A percentile compares a stretch with the other conserved stretches of the same genome.
phyloP scores from a whole-genome alignment of 768 basidiomycete genomes.

The Naganishia antarctica region DNA sequence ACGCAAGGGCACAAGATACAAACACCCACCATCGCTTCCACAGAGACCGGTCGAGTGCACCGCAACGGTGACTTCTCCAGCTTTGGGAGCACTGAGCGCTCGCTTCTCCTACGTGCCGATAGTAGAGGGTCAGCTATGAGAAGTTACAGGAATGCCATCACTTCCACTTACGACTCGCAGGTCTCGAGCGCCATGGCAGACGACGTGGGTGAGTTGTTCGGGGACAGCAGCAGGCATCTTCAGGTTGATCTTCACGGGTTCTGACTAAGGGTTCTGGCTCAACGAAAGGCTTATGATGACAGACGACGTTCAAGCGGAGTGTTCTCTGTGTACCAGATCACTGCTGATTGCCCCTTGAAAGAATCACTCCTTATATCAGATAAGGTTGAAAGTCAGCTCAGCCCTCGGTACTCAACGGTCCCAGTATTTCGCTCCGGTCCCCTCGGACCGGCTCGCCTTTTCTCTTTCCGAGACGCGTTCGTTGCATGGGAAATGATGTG shows the following conservation, averaged over 20 bases:
- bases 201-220: slow-evolving; percentile 58
- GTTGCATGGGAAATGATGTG: no score
- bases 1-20: slow-evolving; percentile 58
- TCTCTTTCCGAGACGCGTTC: no score
- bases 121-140: not conserved
- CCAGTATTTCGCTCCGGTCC: no score
- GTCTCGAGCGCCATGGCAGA: slow-evolving; percentile 78
- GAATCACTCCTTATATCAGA: no score
- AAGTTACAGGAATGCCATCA: not conserved
- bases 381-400: no score
- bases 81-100: slow-evolving; percentile 64
- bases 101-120: slow-evolving; percentile 56
- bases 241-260: not conserved
- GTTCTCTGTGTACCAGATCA: no score
- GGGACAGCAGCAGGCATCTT: slow-evolving; percentile 5
- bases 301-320: no score
- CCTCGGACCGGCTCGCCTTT: no score
- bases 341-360: no score
- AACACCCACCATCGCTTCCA: slow-evolving; percentile 55
- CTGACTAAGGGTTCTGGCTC: no score
- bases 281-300: no score
- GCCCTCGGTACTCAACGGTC: no score
- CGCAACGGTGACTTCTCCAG: slow-evolving; percentile 72
- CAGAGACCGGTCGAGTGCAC: slow-evolving; percentile 83
- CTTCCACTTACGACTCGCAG: slow-evolving; percentile 59